Evolutionary conservation across 202 grass and related monocot genomes (phyloP).

Genomic region (Miscanthus sacchariflorus): DNA sequence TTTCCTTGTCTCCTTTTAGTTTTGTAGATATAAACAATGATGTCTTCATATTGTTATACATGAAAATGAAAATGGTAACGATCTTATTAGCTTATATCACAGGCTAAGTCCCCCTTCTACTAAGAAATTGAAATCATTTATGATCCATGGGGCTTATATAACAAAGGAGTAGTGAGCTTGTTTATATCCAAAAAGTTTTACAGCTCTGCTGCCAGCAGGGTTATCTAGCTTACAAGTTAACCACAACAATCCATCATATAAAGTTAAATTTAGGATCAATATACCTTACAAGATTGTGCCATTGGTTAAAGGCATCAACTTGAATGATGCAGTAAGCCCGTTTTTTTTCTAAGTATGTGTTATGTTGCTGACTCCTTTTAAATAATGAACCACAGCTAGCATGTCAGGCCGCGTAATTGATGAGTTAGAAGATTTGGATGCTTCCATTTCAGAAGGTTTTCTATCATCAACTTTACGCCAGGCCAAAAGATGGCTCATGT

Average conservation of each 20-base stretch:
- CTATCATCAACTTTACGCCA: constrained; percentile 62
- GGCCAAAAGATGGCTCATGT: constrained; percentile 87
- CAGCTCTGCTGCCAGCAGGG: not conserved
- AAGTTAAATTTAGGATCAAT: constrained; percentile 10
- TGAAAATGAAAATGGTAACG: not conserved
- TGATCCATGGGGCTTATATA: not conserved
- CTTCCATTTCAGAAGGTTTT: constrained; percentile 58
- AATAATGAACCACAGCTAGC: constrained; percentile 64
- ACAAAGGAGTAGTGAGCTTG: not conserved
- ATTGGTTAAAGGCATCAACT: not conserved
- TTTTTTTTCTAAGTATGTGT: constrained; percentile 35
- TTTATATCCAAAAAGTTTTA: not conserved
- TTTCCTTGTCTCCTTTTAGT: constrained; percentile 3
- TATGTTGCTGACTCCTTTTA: constrained; percentile 39
- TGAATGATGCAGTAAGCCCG: not conserved
- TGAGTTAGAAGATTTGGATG: constrained; percentile 74
- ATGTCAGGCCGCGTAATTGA: constrained; percentile 81
- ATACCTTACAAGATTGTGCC: not conserved
- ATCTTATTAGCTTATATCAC: constrained; percentile 18
- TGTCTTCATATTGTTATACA: not conserved
- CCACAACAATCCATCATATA: not conserved
- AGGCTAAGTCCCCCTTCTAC: not conserved
- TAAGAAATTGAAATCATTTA: not conserved
- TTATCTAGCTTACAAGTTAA: constrained; percentile 18
- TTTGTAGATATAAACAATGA: too few relatives aligned